These are phyloP conservation scores for Lipomyces starkeyi DNA, from an alignment of 805 yeast genomes.

Conservation along the genomic window DNA sequence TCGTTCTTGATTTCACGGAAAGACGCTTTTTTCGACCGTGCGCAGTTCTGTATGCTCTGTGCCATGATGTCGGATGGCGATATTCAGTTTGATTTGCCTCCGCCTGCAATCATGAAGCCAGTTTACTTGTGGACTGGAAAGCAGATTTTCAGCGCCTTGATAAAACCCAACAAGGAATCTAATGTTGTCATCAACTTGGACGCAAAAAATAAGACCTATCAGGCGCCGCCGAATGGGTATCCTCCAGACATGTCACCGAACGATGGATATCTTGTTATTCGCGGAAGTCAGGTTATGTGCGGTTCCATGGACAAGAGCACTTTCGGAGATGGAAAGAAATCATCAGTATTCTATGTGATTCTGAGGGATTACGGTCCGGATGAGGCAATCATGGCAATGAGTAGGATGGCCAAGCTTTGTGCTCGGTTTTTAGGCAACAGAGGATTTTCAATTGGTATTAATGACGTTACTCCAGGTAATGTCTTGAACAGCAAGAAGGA, in stretches of 20 bases:
- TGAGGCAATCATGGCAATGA: slow-evolving; percentile 96
- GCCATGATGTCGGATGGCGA: slow-evolving; percentile 97
- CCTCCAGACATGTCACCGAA: slow-evolving; percentile 97
- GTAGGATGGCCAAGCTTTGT: slow-evolving; percentile 98
- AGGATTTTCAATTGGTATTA: slow-evolving; percentile 96
- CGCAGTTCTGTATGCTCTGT: slow-evolving; percentile 77
- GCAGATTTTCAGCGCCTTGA: slow-evolving; percentile 87
- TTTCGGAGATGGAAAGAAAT: slow-evolving; percentile 97
- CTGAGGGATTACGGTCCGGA: slow-evolving; percentile 95
- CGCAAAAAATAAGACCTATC: slow-evolving; percentile 89
- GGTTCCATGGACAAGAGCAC: slow-evolving; percentile 98
- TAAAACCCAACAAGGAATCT: slow-evolving; percentile 76
- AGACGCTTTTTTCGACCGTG: slow-evolving; percentile 90
- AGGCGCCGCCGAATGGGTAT: slow-evolving; percentile 71
- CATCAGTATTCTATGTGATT: slow-evolving; percentile 93
- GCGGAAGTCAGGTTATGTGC: slow-evolving; percentile 85
- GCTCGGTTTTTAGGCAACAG: slow-evolving; percentile 93
- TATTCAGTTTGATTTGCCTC: slow-evolving; percentile 88
- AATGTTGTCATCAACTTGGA: slow-evolving; percentile 88
- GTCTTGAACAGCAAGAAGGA: slow-evolving; percentile 81
- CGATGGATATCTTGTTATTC: slow-evolving; percentile 89
- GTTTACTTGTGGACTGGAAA: slow-evolving; percentile 95
- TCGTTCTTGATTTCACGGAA: slow-evolving; percentile 90
- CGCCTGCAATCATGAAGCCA: slow-evolving; percentile 93
- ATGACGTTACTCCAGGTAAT: slow-evolving; percentile 92